Percentiles rank a stretch among this genome's conserved stretches.
phyloP scores from a whole-genome alignment of 345 rosid genomes.

The Murraya koenigii region DNA sequence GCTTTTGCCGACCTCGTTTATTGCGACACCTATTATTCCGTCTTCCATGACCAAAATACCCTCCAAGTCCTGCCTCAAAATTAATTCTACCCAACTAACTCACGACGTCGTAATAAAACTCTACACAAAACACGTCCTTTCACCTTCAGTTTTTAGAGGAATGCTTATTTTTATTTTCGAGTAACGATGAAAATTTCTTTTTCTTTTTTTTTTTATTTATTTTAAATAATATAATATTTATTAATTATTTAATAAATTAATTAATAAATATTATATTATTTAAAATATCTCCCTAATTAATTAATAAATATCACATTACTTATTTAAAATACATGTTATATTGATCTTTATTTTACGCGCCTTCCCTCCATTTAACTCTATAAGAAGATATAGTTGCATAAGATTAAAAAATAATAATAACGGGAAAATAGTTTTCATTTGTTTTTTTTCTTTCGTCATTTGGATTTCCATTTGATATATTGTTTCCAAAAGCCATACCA shows the following conservation, averaged over 20 bases:
- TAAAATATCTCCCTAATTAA: too few species aligned
- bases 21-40: background rate
- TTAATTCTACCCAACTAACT: too few species aligned
- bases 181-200: too few species aligned
- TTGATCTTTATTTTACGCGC: background rate
- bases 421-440: background rate
- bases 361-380: background rate
- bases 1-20: conserved; percentile 28
- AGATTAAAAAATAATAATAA: background rate
- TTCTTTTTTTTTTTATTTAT: too few species aligned
- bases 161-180: too few species aligned
- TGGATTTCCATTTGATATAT: background rate
- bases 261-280: too few species aligned
- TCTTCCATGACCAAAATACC: background rate
- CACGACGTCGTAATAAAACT: background rate
- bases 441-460: background rate
- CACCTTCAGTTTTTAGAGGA: background rate
- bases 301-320: too few species aligned
- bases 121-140: background rate
- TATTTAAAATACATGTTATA: too few species aligned
- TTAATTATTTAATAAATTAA: too few species aligned
- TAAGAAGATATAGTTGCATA: background rate
- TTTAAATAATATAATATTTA: too few species aligned
- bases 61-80: background rate
- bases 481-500: background rate